Base-by-base conservation (phyloP, 208 protist genomes). In the Leishmania arabica region DNA sequence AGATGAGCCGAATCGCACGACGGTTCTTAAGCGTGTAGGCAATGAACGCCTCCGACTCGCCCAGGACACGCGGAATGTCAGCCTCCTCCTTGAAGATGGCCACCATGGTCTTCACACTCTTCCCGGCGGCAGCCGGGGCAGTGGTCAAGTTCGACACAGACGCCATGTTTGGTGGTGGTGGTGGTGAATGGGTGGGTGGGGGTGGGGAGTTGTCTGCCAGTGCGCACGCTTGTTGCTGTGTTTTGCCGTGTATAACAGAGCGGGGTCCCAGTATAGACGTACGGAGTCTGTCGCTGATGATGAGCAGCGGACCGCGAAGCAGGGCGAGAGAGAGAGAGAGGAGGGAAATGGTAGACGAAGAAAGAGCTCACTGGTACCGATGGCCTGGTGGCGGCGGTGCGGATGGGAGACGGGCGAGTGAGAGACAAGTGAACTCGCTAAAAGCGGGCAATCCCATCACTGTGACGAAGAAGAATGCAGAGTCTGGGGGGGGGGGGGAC, bases 1-100 rank as follows among this genome's bases (percentile, higher is more conserved):
- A 80, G 69, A 96, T 84, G 3, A 96, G 80, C 9, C 92, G 91
- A 79, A 98, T 89, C 13, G 88, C 88, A 53, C 86, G 72, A 34
- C 88, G 84, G 65, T 90, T 94, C 88, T 96, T 95, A 49, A 96
- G 88, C 8, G 90, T 94, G 88, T 96, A 96, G 34, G 91, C 91
- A 70, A 98, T 85, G 75, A 91, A 98, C 51, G 80, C 79, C 66
- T 94, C 89, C 3, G 89, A 95, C 79, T 98, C 92, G 3, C 90
- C 91, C 11, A 98, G 79, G 71, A 96, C 91, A 24, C 95, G 95
- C 2, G 86, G 87, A 8, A 47, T 81, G 40, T 87, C 79, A 17
- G 77, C 75, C 34, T 85, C 79, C 66, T 95, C 91, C 79, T 91
- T 94, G 81, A 97, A 97, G 65, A 90, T 53, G 79, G 88, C 86